Conservation (phyloP, 805 yeast genomes). For the Wickerhamiella domercqiae region DNA sequence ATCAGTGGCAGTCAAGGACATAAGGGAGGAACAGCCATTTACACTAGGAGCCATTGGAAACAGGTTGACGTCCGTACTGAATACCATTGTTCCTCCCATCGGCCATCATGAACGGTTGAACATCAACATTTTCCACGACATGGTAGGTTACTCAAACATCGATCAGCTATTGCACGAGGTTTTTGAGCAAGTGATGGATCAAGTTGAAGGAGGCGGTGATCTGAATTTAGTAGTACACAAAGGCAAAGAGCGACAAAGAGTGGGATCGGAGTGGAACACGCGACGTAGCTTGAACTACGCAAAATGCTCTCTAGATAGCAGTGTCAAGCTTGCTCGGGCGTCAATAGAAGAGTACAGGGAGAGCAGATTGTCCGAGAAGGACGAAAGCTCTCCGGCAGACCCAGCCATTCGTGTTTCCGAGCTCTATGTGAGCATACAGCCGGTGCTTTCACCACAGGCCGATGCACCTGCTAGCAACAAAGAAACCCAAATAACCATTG, state of each 20-base stretch:
- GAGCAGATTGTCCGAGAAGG: slow-evolving; percentile 10
- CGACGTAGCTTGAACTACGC: slow-evolving; percentile 49
- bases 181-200: slow-evolving; percentile 44
- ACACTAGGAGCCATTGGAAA: slow-evolving; percentile 19
- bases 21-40: slow-evolving; percentile 18
- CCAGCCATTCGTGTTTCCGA: slow-evolving; percentile 32
- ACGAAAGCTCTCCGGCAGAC: slow-evolving; percentile 12
- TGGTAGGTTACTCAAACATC: slow-evolving; percentile 32
- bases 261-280: slow-evolving; percentile 23
- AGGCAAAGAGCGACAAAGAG: slow-evolving; percentile 27
- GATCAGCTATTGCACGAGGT: slow-evolving; percentile 35
- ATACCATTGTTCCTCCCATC: slow-evolving; percentile 32
- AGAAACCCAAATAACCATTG: slow-evolving; percentile 1
- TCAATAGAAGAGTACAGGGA: slow-evolving; percentile 60
- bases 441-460: slow-evolving; percentile 28
- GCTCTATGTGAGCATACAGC: slow-evolving; percentile 55
- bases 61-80: slow-evolving; percentile 26
- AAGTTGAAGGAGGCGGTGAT: slow-evolving; percentile 56
- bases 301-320: slow-evolving; percentile 64
- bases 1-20: slow-evolving; percentile 10
- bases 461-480: slow-evolving; percentile 20
- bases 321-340: slow-evolving; percentile 77
- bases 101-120: slow-evolving; percentile 29
- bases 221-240: slow-evolving; percentile 36
- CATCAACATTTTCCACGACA: slow-evolving; percentile 31